Conservation (phyloP, 2,329 filamentous ascomycete genomes). For the Claviceps quebecensis region DNA sequence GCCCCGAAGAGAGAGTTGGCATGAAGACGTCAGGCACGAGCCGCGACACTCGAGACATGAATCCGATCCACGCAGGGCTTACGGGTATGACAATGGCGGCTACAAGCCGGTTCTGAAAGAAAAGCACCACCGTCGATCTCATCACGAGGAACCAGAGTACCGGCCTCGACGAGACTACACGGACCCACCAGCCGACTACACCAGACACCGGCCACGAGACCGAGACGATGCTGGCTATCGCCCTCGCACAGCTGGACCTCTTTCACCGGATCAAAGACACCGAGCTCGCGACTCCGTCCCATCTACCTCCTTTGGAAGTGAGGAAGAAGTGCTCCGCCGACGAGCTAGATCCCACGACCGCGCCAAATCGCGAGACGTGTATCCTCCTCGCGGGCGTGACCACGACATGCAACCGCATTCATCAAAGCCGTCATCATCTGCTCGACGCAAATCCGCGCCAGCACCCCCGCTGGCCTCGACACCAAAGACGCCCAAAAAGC, state of each 20-base stretch:
- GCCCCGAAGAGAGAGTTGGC: not conserved
- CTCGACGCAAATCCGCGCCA: slow-evolving; percentile 8
- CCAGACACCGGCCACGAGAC: slow-evolving; percentile 5
- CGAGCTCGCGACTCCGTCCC: slow-evolving; percentile 2
- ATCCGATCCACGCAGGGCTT: not conserved
- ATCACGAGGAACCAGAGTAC: slow-evolving; percentile 7
- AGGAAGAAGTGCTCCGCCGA: slow-evolving; percentile 9
- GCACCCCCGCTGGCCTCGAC: slow-evolving; percentile 6
- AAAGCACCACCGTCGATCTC: not conserved
- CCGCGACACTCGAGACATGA: not conserved
- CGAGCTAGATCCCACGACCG: slow-evolving; percentile 13
- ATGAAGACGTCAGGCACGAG: not conserved
- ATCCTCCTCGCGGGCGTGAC: slow-evolving; percentile 12
- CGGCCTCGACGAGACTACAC: slow-evolving; percentile 10
- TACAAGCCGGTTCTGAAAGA: not conserved
- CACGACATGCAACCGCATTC: slow-evolving; percentile 3
- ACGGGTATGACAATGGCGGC: not conserved
- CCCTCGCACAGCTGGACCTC: not conserved
- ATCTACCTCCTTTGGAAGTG: slow-evolving; percentile 9
- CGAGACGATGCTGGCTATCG: slow-evolving; percentile 5
- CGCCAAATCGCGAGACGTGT: slow-evolving; percentile 8
- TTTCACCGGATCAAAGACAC: slow-evolving; percentile 4
- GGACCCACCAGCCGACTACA: slow-evolving; percentile 8
- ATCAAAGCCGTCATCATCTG: slow-evolving; percentile 3
- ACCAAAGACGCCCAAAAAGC: slow-evolving; percentile 13